phyloP scores from a whole-genome alignment of 441 rosid species.

The Eutrema salsugineum region DNA sequence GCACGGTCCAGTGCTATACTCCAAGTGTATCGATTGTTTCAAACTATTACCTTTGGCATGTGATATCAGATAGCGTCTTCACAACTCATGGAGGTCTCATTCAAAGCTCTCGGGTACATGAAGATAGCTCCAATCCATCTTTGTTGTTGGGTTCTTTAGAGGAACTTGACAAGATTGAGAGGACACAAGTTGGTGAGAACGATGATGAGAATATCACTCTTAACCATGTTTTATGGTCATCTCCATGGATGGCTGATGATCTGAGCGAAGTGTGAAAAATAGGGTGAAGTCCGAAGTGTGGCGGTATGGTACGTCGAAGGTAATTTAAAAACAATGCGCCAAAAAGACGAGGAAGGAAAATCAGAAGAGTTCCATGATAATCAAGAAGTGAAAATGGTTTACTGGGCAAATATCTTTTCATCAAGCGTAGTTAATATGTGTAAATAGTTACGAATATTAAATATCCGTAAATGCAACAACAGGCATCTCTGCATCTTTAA shows the following conservation, averaged over 20 bases:
- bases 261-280: too few species aligned
- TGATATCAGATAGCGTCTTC: constrained; percentile 33
- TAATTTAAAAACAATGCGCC: too few species aligned
- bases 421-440: too few species aligned
- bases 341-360: too few species aligned
- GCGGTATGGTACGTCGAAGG: too few species aligned
- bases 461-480: too few species aligned
- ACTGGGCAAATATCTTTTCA: too few species aligned
- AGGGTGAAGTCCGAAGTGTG: too few species aligned
- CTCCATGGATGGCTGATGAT: constrained; percentile 39
- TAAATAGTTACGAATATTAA: too few species aligned
- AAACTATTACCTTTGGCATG: constrained; percentile 37
- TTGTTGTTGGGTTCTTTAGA: constrained; percentile 36
- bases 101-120: constrained; percentile 20
- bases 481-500: too few species aligned
- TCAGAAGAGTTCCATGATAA: too few species aligned
- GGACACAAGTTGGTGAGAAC: constrained; percentile 34
- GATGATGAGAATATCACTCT: constrained; percentile 32
- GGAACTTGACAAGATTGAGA: constrained; percentile 35
- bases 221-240: constrained; percentile 41
- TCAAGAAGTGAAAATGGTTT: too few species aligned
- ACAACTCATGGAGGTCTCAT: constrained; percentile 47
- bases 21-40: constrained; percentile 35
- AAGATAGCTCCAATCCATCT: constrained; percentile 19
- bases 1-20: constrained; percentile 29